Percentiles rank a stretch among this genome's conserved stretches.
Conservation (phyloP, 2,329 filamentous ascomycete genomes). For the Aureobasidium mangrovei region DNA sequence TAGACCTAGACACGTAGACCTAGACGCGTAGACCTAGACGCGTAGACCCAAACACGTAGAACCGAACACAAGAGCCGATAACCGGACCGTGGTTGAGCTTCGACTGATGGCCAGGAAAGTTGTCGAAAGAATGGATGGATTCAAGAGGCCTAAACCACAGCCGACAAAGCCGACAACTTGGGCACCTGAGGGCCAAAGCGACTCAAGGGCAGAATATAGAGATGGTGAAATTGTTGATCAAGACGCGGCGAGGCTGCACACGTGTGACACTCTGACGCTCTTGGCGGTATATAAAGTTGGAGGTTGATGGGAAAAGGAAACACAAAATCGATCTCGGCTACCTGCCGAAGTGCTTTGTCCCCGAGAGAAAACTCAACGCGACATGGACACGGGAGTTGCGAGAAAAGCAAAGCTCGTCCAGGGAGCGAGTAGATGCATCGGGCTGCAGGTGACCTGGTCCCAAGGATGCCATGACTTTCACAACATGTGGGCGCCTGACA, state of each 20-base stretch:
- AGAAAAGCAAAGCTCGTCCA: no score
- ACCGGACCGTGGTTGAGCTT: no score
- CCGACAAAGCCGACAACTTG: no score
- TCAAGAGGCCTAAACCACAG: not conserved
- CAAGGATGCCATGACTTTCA: not conserved
- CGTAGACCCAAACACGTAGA: no score
- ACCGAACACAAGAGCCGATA: no score
- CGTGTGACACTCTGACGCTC: not conserved
- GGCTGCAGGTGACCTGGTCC: not conserved
- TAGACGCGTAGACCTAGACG: no score
- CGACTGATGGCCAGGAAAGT: not conserved
- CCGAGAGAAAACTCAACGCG: not conserved
- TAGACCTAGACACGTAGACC: no score
- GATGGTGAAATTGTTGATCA: no score
- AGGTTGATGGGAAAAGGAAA: not conserved
- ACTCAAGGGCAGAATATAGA: no score
- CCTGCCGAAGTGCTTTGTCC: not conserved
- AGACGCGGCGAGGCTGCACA: not conserved
- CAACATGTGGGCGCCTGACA: not conserved
- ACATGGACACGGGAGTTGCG: no score
- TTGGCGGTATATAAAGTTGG: not conserved
- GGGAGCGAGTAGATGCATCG: not conserved
- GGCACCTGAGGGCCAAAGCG: no score
- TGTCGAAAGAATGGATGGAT: not conserved
- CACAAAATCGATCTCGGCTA: not conserved